Evolutionary conservation across 2,329 filamentous ascomycete genomes (phyloP).

Genomic region (Botrytis fragariae): DNA sequence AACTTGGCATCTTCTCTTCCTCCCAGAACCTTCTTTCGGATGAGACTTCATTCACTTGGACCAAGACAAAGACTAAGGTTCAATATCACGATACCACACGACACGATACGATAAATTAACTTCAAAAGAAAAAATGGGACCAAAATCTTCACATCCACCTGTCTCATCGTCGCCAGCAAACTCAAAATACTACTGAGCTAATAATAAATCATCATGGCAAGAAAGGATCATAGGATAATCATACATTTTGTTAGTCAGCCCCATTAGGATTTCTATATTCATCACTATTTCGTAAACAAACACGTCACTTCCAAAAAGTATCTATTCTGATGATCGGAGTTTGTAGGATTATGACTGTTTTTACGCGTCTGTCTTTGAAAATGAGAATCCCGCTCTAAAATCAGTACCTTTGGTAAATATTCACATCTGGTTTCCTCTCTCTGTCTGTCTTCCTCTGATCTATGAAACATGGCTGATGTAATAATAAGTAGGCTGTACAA

Average conservation of each 20-base stretch:
- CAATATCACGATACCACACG: background rate
- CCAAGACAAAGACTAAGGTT: background rate
- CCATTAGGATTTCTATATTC: constrained; percentile 1
- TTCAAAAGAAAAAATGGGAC: constrained; percentile 1
- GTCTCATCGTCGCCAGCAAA: background rate
- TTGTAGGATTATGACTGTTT: constrained; percentile 81
- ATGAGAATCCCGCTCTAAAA: constrained; percentile 71
- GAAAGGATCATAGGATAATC: constrained; percentile 27
- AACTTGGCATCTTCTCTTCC: background rate
- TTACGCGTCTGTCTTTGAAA: constrained; percentile 85
- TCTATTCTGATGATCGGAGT: constrained; percentile 11
- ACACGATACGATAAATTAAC: background rate
- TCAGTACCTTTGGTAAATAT: constrained; percentile 70
- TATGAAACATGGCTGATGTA: constrained; percentile 26
- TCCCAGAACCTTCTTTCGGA: background rate
- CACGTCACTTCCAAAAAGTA: constrained; percentile 1
- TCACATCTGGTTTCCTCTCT: constrained; percentile 43
- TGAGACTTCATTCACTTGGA: background rate
- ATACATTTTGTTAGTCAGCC: constrained; percentile 26
- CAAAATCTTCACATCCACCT: background rate
- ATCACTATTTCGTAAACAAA: background rate
- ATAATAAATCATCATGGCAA: constrained; percentile 11
- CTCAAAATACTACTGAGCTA: background rate
- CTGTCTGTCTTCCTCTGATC: background rate
- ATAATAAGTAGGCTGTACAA: constrained; percentile 35